Percentiles rank a stretch among this genome's conserved stretches.
Conservation (phyloP, 176 grass and related monocot genomes). For the Secale cereale region DNA sequence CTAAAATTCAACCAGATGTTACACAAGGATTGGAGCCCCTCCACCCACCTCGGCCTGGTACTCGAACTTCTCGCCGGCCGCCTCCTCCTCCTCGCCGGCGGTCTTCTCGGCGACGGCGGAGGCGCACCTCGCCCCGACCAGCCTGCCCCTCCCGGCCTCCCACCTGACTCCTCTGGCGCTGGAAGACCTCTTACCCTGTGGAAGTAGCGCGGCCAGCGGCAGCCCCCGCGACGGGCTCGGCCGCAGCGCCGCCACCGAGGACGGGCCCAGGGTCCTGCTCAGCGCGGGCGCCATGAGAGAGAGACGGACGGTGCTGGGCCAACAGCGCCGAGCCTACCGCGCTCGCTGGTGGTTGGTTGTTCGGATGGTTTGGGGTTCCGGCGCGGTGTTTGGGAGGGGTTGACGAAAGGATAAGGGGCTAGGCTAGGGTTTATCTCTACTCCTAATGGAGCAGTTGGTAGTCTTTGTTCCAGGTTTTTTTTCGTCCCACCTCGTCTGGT, state of each 20-base stretch:
- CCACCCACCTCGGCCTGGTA: slow-evolving; percentile 86
- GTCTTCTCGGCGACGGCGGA: slow-evolving; percentile 76
- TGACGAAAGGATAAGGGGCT: slow-evolving; percentile 38
- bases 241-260: slow-evolving; percentile 50
- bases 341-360: background rate
- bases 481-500: too few relatives aligned
- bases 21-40: background rate
- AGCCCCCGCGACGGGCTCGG: slow-evolving; percentile 15
- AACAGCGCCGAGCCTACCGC: background rate
- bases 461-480: too few relatives aligned
- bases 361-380: slow-evolving; percentile 12
- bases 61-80: slow-evolving; percentile 74
- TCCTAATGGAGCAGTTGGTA: too few relatives aligned
- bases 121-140: slow-evolving; percentile 48
- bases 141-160: slow-evolving; percentile 32
- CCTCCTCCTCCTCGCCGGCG: slow-evolving; percentile 31
- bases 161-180: slow-evolving; percentile 45
- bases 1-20: background rate
- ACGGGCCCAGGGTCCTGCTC: slow-evolving; percentile 59
- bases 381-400: background rate
- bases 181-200: slow-evolving; percentile 14
- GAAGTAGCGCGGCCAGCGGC: slow-evolving; percentile 11
- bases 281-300: slow-evolving; percentile 46
- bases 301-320: background rate
- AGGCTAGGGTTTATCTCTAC: slow-evolving; percentile 65